Evolutionary conservation across 345 rosid species (phyloP), one percentile per base, ranked within the genome.

Genomic region (Gossypium longicalyx): DNA sequence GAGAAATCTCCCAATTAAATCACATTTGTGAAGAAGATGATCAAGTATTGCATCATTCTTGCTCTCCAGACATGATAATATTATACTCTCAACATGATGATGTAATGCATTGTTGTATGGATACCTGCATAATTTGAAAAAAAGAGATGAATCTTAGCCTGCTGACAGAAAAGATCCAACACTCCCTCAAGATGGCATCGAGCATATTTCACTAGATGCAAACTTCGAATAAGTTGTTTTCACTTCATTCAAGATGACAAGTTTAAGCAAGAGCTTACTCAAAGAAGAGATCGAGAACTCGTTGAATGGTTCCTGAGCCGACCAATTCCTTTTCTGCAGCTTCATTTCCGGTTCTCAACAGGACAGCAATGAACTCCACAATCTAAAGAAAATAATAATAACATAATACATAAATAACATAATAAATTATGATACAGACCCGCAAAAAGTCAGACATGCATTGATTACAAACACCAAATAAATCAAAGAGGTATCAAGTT

Each of bases 101-200:
- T 95, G 99, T 83, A 95, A 78, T 25, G 94, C 94, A 76, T 95
- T 95, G 79, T 95, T 95, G 85, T 81, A 95, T 2, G 97, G 98
- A 76, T 95, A 95, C 91, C 99, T 95, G 84, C 81, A 86, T 44
- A 57, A 77, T 75, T 76, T 70, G 56, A 57, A 77, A 75, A 3
- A 80, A 67, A 53, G 41, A n/a, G 48, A 65, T 47, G 60, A 61
- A 51, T 58, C 73, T 75, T 66, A 82, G 74, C 70, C 75, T 60
- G 71, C 49, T 10, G n/a, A 56, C 71, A 75, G 63, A 75, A 66
- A 70, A 51, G 43, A 48, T 27, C n/a, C 25, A 54, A n/a, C 61
- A 59, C 56, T 73, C 3, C 58, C 71, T 34, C 23, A 67, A 47
- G 59, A 58, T 45, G 48, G 66, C n/a, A 64, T 70, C 62, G 70